Base-by-base conservation (phyloP, 306 rosid genomes). In the Benincasa hispida region DNA sequence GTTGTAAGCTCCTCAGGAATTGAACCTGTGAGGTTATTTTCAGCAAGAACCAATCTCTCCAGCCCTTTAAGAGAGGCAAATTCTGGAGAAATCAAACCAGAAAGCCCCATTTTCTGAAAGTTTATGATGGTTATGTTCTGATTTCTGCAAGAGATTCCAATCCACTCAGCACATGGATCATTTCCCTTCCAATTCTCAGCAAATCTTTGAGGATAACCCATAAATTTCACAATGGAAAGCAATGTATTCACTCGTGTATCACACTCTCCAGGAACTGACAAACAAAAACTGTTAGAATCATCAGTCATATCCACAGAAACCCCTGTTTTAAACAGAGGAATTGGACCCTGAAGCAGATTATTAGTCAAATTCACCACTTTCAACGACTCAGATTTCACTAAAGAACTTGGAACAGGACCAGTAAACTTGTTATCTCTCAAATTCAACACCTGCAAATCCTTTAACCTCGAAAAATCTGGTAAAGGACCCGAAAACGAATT, bases 151-250 rank as follows among this genome's bases (percentile, higher is more conserved):
- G 88, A 45, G 56, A 93, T 84, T 72, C 98, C 98, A 66, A 89
- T 50, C 98, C 96, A 93, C 84, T 85, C 72, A 15, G 2, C 82
- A 80, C 98, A 93, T 3, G 97, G 93, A 75, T 91, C 82, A 82
- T 93, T 91, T 54, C 89, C 88, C 82, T 85, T 89, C 98, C 98
- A 93, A 80, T 78, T 79, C 77, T 83, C 87, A 1, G 92, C 93
- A 78, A 93, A 88, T 82, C 75, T 88, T 22, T n/a, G 83, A 30
- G 97, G 98, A 83, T 89, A 93, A 32, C 79, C 87, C 90, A 91
- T 80, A 30, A 17, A 55, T 77, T 85, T 72, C 39, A 81, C 89
- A 73, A 89, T 74, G 25, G 80, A 80, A 78, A 93, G 96, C 78
- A 93, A 78, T 51, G 75, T 53, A 56, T 80, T 62, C 42, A 91